Conservation (phyloP, 1,284 basidiomycete genomes). For the Papiliotrema terrestris region DNA sequence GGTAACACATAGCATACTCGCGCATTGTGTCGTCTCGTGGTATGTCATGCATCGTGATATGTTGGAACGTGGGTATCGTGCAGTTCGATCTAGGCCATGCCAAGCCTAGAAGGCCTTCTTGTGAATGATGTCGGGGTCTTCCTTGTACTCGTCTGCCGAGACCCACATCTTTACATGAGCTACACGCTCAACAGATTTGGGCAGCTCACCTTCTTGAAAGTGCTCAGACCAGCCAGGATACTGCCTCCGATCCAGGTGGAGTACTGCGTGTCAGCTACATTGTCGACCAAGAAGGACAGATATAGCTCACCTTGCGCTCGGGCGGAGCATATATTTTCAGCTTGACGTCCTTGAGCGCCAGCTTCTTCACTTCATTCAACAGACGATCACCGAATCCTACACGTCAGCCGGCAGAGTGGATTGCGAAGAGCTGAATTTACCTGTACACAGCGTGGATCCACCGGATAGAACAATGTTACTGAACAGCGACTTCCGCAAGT, state of each 20-base stretch:
- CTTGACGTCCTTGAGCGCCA: constrained; percentile 95
- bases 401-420: constrained; percentile 5
- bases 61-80: too few relatives aligned
- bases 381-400: constrained; percentile 93
- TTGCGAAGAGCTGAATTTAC: constrained; percentile 51
- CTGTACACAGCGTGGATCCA: constrained; percentile 89
- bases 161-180: constrained; percentile 79
- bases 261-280: constrained; percentile 54
- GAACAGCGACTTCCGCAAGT: constrained; percentile 91
- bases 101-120: constrained; percentile 44
- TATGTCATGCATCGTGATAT: constrained; percentile 6
- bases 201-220: constrained; percentile 84
- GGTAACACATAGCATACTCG: not conserved
- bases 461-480: constrained; percentile 96
- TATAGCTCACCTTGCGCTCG: constrained; percentile 71
- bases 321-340: constrained; percentile 99
- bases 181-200: not conserved
- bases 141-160: constrained; percentile 97
- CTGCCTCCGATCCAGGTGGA: constrained; percentile 99
- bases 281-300: not conserved
- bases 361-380: constrained; percentile 90
- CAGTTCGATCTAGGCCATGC: not conserved
- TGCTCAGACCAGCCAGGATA: constrained; percentile 89
- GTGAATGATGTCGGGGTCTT: constrained; percentile 97
- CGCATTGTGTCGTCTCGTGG: not conserved